Conservation (phyloP, 176 grass and related monocot species). For the Leersia perrieri region DNA sequence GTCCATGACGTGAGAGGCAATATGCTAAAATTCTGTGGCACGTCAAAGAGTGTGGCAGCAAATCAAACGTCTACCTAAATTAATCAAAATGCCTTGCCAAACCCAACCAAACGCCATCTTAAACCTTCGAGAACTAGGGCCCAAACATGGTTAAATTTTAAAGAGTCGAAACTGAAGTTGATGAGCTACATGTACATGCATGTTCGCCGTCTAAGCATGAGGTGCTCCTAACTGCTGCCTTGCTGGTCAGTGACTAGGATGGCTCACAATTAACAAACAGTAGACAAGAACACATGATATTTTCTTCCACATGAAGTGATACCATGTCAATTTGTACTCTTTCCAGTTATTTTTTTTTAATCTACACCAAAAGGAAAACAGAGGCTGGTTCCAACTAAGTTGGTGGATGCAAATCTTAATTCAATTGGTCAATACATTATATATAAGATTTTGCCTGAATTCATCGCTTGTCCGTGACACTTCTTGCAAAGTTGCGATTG, state of each 20-base stretch:
- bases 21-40: no score
- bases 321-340: neutral
- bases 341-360: no score
- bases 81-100: no score
- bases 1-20: no score
- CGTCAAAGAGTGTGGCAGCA: no score
- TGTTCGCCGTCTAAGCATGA: no score
- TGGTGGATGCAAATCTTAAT: neutral
- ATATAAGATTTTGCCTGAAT: neutral
- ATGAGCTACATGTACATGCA: neutral
- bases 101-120: no score
- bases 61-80: no score
- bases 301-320: neutral
- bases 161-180: neutral
- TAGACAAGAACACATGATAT: neutral
- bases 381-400: neutral
- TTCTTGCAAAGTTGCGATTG: neutral
- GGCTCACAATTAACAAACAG: no score
- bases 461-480: neutral
- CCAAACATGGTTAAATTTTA: neutral
- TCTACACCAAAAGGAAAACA: no score
- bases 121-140: neutral
- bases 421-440: neutral
- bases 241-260: no score
- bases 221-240: no score